Evolutionary conservation across 192 early-diverging fungal genomes (phyloP), one percentile per base, ranked within the genome.

Genomic region (Geosiphon pyriformis): DNA sequence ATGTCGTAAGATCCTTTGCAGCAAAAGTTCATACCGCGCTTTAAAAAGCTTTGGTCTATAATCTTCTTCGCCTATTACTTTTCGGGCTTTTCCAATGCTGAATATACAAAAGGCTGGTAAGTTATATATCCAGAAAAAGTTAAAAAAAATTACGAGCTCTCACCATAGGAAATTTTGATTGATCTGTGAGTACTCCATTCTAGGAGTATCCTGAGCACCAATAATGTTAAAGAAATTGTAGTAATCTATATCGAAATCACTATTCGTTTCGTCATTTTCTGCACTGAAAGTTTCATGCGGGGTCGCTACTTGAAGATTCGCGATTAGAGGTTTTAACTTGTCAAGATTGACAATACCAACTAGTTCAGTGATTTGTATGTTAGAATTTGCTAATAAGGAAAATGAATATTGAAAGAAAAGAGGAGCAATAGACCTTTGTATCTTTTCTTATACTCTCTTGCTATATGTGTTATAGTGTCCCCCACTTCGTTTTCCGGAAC

Each of bases 1-100:
- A 68, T 93, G 91, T 20, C 92, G 78, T 74, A 95, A 65, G 1
- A 94, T 74, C 2, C 93, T 74, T 66, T 97, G 92, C 51, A 81
- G 80, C 1, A 97, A 57, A 20, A 94, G 56, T 35, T 95, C 85
- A 72, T 84, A 92, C 48, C 94, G 82, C 50, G 91, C 91, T 35
- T 88, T 72, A 61, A 85, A 90, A 69, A 91, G 73, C 0, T 83
- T 78, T 2, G 83, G 76, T 62, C 91, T 90, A 34, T 84, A 76
- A 4, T 76, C 75, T 1, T 90, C 83, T 11, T 78, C 60, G 0
- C 86, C 85, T 10, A 93, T 74, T 27, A 93, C 63, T 0, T 70
- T 6, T 15, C 7, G 37, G 15, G 6, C 7, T 42, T 42, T 42
- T 42, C 15, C 37, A 42, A 42, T 42, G 15, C 37, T 42, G 37